These are phyloP conservation scores for Candida arabinofermentans DNA, from an alignment of 805 yeast genomes.

Conservation along the genomic window DNA sequence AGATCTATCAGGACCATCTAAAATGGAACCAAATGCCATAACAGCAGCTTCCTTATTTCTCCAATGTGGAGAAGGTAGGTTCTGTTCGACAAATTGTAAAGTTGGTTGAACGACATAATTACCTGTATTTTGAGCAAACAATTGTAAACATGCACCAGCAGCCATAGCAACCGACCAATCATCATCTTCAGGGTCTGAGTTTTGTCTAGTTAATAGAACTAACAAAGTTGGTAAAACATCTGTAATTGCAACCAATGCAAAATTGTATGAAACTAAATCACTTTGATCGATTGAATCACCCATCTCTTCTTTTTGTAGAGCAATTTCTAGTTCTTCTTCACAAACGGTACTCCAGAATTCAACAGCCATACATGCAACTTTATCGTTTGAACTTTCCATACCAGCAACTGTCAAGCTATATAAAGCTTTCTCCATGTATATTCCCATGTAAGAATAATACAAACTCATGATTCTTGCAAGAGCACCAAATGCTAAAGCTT, in stretches of 20 bases:
- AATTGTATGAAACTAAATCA: slow-evolving; percentile 60
- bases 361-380: slow-evolving; percentile 96
- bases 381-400: slow-evolving; percentile 79
- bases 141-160: slow-evolving; percentile 93
- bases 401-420: slow-evolving; percentile 87
- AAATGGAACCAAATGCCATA: slow-evolving; percentile 96
- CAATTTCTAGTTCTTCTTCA: slow-evolving; percentile 88
- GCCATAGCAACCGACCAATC: slow-evolving; percentile 99
- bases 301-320: slow-evolving; percentile 60
- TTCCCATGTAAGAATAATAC: slow-evolving; percentile 85
- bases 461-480: slow-evolving; percentile 86
- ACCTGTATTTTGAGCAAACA: slow-evolving; percentile 89
- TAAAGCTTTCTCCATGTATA: slow-evolving; percentile 96
- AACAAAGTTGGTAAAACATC: slow-evolving; percentile 88
- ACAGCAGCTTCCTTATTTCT: slow-evolving; percentile 94
- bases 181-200: slow-evolving; percentile 91
- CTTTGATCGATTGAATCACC: slow-evolving; percentile 41
- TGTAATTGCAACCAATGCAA: slow-evolving; percentile 77
- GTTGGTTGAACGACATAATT: slow-evolving; percentile 84
- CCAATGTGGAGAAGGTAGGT: slow-evolving; percentile 65
- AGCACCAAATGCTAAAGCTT: slow-evolving; percentile 95
- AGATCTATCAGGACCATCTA: slow-evolving; percentile 86
- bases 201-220: slow-evolving; percentile 76
- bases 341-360: slow-evolving; percentile 99
- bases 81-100: slow-evolving; percentile 73